Evolutionary conservation across 1,284 basidiomycete genomes (phyloP).

Genomic region (Vanrija sp.): DNA sequence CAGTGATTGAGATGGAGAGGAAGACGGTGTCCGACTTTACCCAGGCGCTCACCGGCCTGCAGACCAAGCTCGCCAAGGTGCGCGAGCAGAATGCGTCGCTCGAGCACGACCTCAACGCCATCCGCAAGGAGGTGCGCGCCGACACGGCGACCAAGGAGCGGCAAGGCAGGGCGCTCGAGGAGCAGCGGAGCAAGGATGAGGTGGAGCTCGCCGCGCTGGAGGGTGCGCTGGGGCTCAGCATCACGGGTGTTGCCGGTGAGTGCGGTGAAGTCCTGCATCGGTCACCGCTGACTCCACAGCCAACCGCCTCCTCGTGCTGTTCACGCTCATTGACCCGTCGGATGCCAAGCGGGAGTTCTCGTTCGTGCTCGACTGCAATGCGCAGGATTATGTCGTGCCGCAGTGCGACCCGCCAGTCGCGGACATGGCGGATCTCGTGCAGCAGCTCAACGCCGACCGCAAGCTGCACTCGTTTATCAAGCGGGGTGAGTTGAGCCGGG

Average conservation of each 20-base stretch:
- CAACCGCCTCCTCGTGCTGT: conserved; percentile 68
- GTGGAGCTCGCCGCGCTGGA: conserved; percentile 62
- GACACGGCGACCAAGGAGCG: conserved; percentile 60
- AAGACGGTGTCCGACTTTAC: conserved; percentile 31
- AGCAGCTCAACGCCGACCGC: conserved; percentile 40
- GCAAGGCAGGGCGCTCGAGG: conserved; percentile 61
- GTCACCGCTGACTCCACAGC: conserved; percentile 30
- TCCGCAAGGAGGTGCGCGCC: conserved; percentile 27
- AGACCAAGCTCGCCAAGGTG: conserved; percentile 32
- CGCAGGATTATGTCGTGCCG: conserved; percentile 56
- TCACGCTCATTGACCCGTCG: conserved; percentile 61
- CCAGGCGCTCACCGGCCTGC: conserved; percentile 28
- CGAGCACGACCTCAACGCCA: conserved; percentile 29
- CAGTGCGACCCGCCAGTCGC: conserved; percentile 42
- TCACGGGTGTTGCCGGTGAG: conserved; percentile 67
- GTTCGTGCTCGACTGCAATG: conserved; percentile 69
- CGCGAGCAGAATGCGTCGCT: conserved; percentile 32
- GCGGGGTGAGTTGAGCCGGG: conserved; percentile 27
- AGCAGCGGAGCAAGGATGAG: conserved; percentile 56
- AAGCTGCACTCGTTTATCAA: conserved; percentile 46
- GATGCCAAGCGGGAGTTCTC: conserved; percentile 64
- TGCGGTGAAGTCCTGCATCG: neutral
- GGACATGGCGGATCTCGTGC: conserved; percentile 32
- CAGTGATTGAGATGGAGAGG: conserved; percentile 42
- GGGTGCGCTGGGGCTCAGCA: conserved; percentile 58